Conservation (phyloP, 2,329 filamentous ascomycete genomes). For the Fusarium ambrosium region DNA sequence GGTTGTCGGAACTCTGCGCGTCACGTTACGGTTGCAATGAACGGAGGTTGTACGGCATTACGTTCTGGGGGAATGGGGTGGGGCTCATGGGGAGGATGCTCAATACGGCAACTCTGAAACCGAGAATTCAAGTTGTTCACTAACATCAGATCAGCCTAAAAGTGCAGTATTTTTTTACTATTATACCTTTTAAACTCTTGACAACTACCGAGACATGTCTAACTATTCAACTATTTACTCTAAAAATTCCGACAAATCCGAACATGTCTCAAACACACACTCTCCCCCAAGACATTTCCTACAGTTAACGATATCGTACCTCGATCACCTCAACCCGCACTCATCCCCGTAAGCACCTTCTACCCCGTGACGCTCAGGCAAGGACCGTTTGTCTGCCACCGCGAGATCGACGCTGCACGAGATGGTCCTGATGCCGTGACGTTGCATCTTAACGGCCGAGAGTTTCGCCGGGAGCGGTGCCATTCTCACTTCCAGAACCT, state of each 20-base stretch:
- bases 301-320: not conserved
- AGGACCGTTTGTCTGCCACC: not conserved
- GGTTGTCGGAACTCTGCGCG: not conserved
- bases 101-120: constrained; percentile 3
- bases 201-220: not conserved
- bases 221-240: not conserved
- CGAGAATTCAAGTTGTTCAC: constrained; percentile 2
- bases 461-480: constrained; percentile 14
- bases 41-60: constrained; percentile 7
- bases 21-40: constrained; percentile 16
- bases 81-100: not conserved
- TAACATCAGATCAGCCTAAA: not conserved
- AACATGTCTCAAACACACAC: not conserved
- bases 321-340: not conserved
- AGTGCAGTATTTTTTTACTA: not conserved
- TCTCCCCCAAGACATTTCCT: not conserved
- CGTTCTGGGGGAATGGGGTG: constrained; percentile 24
- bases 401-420: constrained; percentile 13
- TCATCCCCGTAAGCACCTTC: constrained; percentile 7
- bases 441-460: constrained; percentile 32
- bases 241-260: not conserved
- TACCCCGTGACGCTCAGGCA: not conserved
- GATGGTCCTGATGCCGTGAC: constrained; percentile 10
- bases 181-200: not conserved
- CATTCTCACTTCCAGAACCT: not conserved